Conservation (phyloP, 495 filamentous ascomycete species). For the Zalerion maritima region DNA sequence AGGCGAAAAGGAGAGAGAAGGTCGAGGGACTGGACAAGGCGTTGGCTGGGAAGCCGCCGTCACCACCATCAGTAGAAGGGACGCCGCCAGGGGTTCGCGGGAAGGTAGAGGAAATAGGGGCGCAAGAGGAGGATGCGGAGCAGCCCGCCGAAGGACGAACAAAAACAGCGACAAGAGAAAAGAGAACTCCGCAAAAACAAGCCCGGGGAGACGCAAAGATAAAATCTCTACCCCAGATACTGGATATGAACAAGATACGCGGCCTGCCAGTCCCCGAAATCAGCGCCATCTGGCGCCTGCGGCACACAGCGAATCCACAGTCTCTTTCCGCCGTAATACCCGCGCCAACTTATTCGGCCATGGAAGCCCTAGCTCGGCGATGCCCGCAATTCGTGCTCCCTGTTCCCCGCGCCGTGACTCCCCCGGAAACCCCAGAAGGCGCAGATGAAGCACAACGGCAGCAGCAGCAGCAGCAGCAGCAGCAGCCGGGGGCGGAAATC, state of each 20-base stretch:
- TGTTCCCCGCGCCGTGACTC: slow-evolving; percentile 66
- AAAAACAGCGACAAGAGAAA: not conserved
- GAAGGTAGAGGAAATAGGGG: too few relatives aligned
- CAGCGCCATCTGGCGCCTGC: slow-evolving; percentile 79
- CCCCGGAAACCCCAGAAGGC: slow-evolving; percentile 8
- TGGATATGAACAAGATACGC: slow-evolving; percentile 65
- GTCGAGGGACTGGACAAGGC: slow-evolving; percentile 31
- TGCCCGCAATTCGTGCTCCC: slow-evolving; percentile 87
- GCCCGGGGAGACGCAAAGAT: slow-evolving; percentile 32
- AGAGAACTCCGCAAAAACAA: slow-evolving; percentile 20
- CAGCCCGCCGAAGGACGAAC: not conserved
- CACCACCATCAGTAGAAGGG: slow-evolving; percentile 6
- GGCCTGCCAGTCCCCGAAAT: slow-evolving; percentile 68
- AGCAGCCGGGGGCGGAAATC: slow-evolving; percentile 57
- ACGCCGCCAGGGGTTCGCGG: too few relatives aligned
- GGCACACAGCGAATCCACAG: slow-evolving; percentile 51
- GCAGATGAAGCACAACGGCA: slow-evolving; percentile 8
- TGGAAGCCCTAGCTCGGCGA: slow-evolving; percentile 49
- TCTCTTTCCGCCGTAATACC: slow-evolving; percentile 77
- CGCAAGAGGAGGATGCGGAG: too few relatives aligned
- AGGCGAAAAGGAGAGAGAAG: slow-evolving; percentile 40
- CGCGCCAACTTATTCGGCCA: slow-evolving; percentile 47
- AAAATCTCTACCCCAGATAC: slow-evolving; percentile 67
- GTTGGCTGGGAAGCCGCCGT: slow-evolving; percentile 33
- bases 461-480: slow-evolving; percentile 4